Base-by-base conservation (phyloP, 2,329 filamentous ascomycete species). In the Rhinocladiella similis region DNA sequence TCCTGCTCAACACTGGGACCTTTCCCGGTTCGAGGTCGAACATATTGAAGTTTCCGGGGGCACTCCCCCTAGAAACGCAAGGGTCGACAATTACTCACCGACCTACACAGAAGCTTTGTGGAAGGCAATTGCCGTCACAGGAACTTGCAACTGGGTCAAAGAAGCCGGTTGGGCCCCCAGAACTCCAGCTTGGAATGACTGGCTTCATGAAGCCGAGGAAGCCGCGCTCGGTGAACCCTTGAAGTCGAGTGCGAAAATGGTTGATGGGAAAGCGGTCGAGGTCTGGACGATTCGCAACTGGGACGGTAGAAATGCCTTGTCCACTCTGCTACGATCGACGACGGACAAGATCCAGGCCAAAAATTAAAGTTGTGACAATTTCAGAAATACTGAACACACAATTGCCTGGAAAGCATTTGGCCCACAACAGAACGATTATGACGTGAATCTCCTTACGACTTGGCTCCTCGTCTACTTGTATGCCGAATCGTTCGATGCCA, bases 1-100 rank as follows among this genome's bases (percentile, higher is more conserved):
- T n/a, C n/a, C n/a, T n/a, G n/a, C n/a, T n/a, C n/a, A n/a, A 13
- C 77, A 80, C 56, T 81, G 78, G 78, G 76, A 81, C 55, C 72
- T 75, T 1, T 69, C 70, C 3, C 73, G 73, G 50, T 79, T 78
- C 60, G 59, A 67, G 2, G 70, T 80, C 16, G 48, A 55, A 6
- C 53, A 63, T 20, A 63, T 66, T 47, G 59, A 63, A 33, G 54
- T 66, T 13, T 54, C 51, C 19, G 64, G 64, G 20, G 64, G 64
- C 3, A 54, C 53, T 27, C 63, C 62, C 7, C 63, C 63, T 16
- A 51, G 60, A n/a, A 49, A 25, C 19, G 60, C 63, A n/a, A 65
- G 63, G 12, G 66, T 77, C 47, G 68, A 70, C 3, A 63, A 73
- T 16, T 68, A 69, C 53, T 53, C 56, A 12, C 62, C 61, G 14